These are phyloP conservation scores for Geotrichum klebahnii DNA, from an alignment of 1,139 yeast genomes.

Conservation along the genomic window DNA sequence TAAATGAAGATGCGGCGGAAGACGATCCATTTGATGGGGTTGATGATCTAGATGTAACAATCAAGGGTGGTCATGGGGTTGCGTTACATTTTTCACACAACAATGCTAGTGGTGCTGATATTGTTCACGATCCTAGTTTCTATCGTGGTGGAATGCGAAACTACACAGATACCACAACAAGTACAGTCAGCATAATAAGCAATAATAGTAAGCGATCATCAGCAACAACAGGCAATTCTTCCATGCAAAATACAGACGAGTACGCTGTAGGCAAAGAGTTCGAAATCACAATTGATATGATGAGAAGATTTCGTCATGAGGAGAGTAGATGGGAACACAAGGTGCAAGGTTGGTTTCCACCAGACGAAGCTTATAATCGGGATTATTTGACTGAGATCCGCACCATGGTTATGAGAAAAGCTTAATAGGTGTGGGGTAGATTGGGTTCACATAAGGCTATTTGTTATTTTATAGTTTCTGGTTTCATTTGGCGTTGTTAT, in stretches of 20 bases:
- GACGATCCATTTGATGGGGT: constrained; percentile 54
- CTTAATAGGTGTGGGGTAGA: too few relatives aligned
- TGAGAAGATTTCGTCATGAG: constrained; percentile 48
- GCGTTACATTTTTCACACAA: constrained; percentile 8
- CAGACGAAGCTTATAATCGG: constrained; percentile 41
- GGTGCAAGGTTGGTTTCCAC: constrained; percentile 52
- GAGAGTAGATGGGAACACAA: constrained; percentile 50
- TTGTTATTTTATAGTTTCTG: too few relatives aligned
- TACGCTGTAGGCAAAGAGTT: constrained; percentile 43
- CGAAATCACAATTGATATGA: constrained; percentile 42
- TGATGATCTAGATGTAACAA: constrained; percentile 41
- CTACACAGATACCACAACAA: constrained; percentile 21
- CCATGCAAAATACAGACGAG: constrained; percentile 25
- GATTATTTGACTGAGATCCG: constrained; percentile 55
- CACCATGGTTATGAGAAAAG: constrained; percentile 45
- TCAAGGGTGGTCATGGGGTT: constrained; percentile 7
- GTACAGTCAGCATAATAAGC: constrained; percentile 20
- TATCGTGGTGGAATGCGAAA: constrained; percentile 11
- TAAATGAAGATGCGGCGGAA: constrained; percentile 35
- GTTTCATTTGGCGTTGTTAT: too few relatives aligned
- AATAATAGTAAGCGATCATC: constrained; percentile 15
- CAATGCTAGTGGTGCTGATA: background rate
- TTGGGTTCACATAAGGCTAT: too few relatives aligned
- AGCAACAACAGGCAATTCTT: background rate
- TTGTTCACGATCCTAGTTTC: too few relatives aligned